These are phyloP conservation scores for Adenanthera pavonina DNA, from an alignment of 306 rosid species.

Conservation along the genomic window DNA sequence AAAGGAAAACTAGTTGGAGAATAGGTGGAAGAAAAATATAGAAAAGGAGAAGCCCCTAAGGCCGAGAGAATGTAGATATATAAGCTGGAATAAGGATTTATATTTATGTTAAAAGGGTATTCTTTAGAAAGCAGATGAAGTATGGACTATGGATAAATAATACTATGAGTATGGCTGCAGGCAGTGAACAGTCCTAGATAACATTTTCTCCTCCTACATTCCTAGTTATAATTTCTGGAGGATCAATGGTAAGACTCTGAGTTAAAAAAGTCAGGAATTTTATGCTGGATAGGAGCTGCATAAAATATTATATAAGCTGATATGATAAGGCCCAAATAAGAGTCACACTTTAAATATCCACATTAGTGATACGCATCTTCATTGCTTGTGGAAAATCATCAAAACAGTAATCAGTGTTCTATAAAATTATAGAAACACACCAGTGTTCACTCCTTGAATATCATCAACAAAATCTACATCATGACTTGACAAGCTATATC, in stretches of 20 bases:
- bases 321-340: background rate
- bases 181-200: background rate
- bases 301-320: background rate
- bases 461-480: constrained; percentile 61
- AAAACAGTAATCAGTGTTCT: constrained; percentile 4
- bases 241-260: background rate
- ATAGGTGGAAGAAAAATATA: too few species aligned
- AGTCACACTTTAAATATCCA: background rate
- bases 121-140: background rate
- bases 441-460: constrained; percentile 47
- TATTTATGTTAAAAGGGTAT: background rate
- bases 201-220: too few species aligned
- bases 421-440: constrained; percentile 47
- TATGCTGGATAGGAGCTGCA: constrained; percentile 1
- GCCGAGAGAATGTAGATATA: background rate
- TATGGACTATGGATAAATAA: constrained; percentile 8
- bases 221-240: background rate
- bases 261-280: background rate
- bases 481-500: constrained; percentile 71
- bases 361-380: constrained; percentile 5
- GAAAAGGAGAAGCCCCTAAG: background rate
- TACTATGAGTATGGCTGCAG: background rate
- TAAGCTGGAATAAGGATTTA: background rate
- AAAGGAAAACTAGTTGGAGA: background rate
- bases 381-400: constrained; percentile 7